Conservation (phyloP, 2,329 filamentous ascomycete species). For the Aspergillus brasiliensis region DNA sequence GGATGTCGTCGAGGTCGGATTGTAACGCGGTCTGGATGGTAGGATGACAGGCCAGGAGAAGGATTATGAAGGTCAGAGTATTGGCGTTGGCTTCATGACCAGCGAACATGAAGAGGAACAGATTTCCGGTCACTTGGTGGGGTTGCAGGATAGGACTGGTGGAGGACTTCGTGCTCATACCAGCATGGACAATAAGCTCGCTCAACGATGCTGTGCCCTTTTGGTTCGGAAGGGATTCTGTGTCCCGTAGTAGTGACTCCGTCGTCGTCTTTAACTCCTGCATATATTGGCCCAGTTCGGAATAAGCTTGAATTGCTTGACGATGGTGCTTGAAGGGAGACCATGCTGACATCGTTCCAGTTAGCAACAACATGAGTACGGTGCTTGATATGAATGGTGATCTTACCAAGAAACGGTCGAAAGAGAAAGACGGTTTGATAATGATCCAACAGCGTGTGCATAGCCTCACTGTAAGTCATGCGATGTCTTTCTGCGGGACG, state of each 20-base stretch:
- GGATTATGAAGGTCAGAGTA: slow-evolving; percentile 5
- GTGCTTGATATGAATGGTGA: neutral
- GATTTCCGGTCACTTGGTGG: neutral
- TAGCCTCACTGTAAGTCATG: neutral
- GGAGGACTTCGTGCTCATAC: neutral
- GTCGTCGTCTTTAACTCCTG: neutral
- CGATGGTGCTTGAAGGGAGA: neutral
- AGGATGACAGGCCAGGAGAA: slow-evolving; percentile 6
- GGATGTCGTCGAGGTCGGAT: neutral
- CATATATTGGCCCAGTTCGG: neutral
- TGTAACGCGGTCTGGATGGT: neutral
- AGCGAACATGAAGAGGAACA: slow-evolving; percentile 1
- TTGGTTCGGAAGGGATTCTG: neutral
- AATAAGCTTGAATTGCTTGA: neutral
- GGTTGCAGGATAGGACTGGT: neutral
- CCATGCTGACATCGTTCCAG: neutral
- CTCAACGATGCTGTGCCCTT: neutral
- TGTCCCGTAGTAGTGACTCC: neutral
- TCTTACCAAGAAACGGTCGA: neutral
- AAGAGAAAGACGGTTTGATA: neutral
- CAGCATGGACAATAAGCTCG: neutral
- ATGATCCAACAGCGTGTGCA: neutral
- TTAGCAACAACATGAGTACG: neutral
- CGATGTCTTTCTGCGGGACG: neutral
- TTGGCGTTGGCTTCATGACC: slow-evolving; percentile 8